phyloP scores from a whole-genome alignment of 106 monocot species.

The Dactylorhiza incarnata region DNA sequence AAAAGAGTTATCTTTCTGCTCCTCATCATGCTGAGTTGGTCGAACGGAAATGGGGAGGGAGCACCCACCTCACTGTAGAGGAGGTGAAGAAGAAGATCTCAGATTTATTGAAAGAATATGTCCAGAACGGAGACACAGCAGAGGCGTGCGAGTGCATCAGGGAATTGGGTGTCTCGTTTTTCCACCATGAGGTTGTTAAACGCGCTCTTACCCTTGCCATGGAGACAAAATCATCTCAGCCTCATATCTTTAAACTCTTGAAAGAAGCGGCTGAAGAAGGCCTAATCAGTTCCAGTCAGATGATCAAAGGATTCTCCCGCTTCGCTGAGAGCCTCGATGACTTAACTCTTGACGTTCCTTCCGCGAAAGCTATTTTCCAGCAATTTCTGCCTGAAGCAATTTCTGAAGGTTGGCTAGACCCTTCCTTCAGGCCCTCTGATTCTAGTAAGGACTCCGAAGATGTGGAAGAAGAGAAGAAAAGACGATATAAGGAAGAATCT shows the following conservation, averaged over 20 bases:
- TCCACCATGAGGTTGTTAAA: constrained; percentile 97
- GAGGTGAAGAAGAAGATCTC: constrained; percentile 81
- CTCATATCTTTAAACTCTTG: constrained; percentile 47
- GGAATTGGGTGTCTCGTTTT: constrained; percentile 77
- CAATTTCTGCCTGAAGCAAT: constrained; percentile 43
- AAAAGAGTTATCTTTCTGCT: constrained; percentile 93
- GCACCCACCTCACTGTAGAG: constrained; percentile 82
- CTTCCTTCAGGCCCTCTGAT: constrained; percentile 34
- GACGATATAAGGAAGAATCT: constrained; percentile 53
- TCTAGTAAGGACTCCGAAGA: constrained; percentile 20
- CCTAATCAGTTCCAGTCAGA: constrained; percentile 87
- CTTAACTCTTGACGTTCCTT: constrained; percentile 83
- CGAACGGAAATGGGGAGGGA: constrained; percentile 86
- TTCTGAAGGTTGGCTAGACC: constrained; percentile 74
- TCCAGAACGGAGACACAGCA: constrained; percentile 57
- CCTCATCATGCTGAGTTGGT: constrained; percentile 94
- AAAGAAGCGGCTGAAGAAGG: constrained; percentile 75
- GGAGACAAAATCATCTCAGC: constrained; percentile 55
- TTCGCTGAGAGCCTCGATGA: constrained; percentile 74
- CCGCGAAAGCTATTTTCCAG: constrained; percentile 49
- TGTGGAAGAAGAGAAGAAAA: constrained; percentile 45
- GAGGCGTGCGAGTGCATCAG: constrained; percentile 92
- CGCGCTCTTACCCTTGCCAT: constrained; percentile 72
- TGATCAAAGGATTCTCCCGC: constrained; percentile 70
- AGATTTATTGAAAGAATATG: constrained; percentile 67